Evolutionary conservation across 116 monocot species (phyloP), one percentile per base, ranked within the genome.

Genomic region (Iris pallida): DNA sequence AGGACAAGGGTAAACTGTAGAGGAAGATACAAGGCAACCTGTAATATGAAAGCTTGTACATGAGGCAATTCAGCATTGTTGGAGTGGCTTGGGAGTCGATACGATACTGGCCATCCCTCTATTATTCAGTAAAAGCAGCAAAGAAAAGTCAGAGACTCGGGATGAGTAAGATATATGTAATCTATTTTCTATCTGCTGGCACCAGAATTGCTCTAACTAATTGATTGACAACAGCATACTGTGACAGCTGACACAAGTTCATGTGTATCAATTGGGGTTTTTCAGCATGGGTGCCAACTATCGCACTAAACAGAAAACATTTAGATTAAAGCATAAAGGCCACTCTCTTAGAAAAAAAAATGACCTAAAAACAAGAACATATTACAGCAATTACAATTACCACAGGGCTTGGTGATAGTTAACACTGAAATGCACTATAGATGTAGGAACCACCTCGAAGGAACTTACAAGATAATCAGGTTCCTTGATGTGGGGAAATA

Each of bases 1-100:
- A 48, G 15, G 42, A 42, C 7, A 57, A 12, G 13, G 1, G 0
- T 2, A 44, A 59, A 60, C 18, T 8, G 17, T 71, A 12, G 11
- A 46, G 62, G 44, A 42, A 54, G 53, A 69, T 66, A 15, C 7
- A 55, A 68, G 19, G 0, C 9, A 6, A 85, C 85, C 85, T 81
- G 75, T 78, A 81, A 85, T 92, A 96, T n/a, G 89, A 96, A 40
- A 96, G 83, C 83, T 96, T 96, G 75, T 96, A 96, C 96, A 96
- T 92, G 59, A 96, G 96, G 73, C 85, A 87, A 63, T 96, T 96
- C 47, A 96, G 73, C 96, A 96, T 96, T 57, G 92, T 92, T 51
- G 84, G 87, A 20, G 96, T 92, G 44, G 92, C 96, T 1, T 89
- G 87, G 42, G 91, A 82, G 78, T 96, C 96, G 66, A 96, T 83